Percentiles rank a stretch among this genome's conserved stretches.
Evolutionary conservation across 2,329 filamentous ascomycete genomes (phyloP).

Genomic region (Trichoderma atroviride): DNA sequence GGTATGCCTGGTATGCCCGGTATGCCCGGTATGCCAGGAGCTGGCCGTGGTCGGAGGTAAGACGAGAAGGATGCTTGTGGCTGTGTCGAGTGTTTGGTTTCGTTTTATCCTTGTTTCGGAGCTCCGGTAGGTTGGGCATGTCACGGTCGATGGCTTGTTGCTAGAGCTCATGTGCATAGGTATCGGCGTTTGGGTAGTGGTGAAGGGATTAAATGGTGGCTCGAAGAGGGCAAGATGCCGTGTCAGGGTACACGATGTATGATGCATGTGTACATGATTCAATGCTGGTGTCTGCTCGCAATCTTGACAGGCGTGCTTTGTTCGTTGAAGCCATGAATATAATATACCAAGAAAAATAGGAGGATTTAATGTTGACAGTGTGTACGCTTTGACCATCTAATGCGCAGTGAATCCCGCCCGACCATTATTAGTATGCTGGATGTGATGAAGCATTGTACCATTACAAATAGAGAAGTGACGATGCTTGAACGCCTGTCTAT

Average conservation of each 20-base stretch:
- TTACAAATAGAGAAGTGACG: background rate
- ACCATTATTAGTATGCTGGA: background rate
- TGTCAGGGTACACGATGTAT: background rate
- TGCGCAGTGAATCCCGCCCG: background rate
- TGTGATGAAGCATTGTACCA: background rate
- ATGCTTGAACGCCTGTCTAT: background rate
- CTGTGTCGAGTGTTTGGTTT: conserved; percentile 13
- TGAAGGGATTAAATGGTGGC: conserved; percentile 23
- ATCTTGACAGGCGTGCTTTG: background rate
- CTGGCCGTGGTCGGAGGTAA: conserved; percentile 40
- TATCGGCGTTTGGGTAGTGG: conserved; percentile 26
- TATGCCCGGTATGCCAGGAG: conserved; percentile 35
- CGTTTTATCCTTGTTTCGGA: conserved; percentile 12
- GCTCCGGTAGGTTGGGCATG: conserved; percentile 23
- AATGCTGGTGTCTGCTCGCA: background rate
- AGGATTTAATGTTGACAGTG: background rate
- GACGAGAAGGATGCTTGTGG: background rate
- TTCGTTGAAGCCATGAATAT: background rate
- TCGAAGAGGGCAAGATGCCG: background rate
- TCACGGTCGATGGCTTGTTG: conserved; percentile 22
- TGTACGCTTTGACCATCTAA: background rate
- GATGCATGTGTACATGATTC: background rate
- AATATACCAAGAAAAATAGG: conserved; percentile 10
- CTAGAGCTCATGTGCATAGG: conserved; percentile 27
- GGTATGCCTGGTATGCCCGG: conserved; percentile 34